Conservation (phyloP, 306 rosid species). For the Quercus aquifolioides region DNA sequence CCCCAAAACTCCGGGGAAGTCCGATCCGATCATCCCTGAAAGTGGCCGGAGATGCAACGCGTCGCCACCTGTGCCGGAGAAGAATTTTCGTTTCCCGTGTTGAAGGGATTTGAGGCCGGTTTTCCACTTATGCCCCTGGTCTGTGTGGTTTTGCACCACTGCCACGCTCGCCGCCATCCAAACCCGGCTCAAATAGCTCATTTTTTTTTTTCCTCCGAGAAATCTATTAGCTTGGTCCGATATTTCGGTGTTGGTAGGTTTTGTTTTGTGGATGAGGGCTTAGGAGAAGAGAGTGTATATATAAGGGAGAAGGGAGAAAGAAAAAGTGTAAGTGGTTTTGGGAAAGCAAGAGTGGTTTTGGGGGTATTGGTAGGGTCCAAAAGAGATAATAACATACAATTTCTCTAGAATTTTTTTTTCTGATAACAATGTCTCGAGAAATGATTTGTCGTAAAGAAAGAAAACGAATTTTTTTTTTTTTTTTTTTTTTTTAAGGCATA, state of each 20-base stretch:
- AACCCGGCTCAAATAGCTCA: conserved; percentile 58
- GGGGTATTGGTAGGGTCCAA: background rate
- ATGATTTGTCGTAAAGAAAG: too few species aligned
- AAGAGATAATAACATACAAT: background rate
- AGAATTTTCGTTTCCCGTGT: conserved; percentile 36
- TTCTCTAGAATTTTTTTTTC: background rate
- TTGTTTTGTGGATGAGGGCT: accelerated
- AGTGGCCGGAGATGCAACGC: conserved; percentile 32
- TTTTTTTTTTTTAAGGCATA: too few species aligned
- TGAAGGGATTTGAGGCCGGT: conserved; percentile 56
- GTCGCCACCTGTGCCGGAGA: conserved; percentile 33
- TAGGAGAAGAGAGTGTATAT: background rate
- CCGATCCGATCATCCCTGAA: conserved; percentile 42
- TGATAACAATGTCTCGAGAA: background rate
- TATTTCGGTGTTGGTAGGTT: background rate
- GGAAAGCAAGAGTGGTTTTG: conserved; percentile 21
- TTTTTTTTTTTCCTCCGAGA: background rate
- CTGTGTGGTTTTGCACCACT: conserved; percentile 63
- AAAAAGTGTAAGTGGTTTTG: background rate
- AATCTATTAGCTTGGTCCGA: background rate
- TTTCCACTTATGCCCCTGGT: conserved; percentile 53
- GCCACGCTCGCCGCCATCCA: conserved; percentile 83
- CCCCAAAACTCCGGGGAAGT: conserved; percentile 19
- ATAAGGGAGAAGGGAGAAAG: conserved; percentile 3
- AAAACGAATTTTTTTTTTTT: too few species aligned